A percentile compares a stretch with the other conserved stretches of the same genome.
Evolutionary conservation across 192 early-diverging fungal genomes (phyloP).

Genomic region (Chytriomyces confervae): DNA sequence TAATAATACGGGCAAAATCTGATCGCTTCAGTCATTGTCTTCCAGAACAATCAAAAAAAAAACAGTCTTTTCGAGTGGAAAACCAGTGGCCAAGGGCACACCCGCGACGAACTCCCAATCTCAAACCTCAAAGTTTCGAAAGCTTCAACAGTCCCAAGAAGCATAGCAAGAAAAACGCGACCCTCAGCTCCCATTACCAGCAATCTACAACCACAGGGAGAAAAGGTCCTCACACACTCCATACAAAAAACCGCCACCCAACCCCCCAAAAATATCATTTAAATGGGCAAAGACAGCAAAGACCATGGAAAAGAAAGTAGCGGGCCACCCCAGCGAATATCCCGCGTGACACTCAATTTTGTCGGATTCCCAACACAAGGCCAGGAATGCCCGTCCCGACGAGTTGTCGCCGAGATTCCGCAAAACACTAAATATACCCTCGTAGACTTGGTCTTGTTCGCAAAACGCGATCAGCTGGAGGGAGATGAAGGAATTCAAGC

Average conservation of each 20-base stretch:
- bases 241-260: neutral
- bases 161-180: too few species aligned
- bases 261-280: neutral
- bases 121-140: too few species aligned
- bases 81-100: too few species aligned
- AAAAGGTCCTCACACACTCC: neutral
- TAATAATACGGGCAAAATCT: neutral
- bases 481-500: conserved; percentile 33
- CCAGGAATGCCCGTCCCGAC: conserved; percentile 31
- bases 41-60: neutral
- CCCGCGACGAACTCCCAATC: too few species aligned
- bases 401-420: conserved; percentile 40
- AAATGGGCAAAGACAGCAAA: conserved; percentile 27
- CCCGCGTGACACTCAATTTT: conserved; percentile 42
- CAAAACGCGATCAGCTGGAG: conserved; percentile 35
- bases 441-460: conserved; percentile 33
- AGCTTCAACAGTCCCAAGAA: too few species aligned
- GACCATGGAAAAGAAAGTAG: neutral
- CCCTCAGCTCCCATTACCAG: too few species aligned
- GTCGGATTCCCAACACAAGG: conserved; percentile 37
- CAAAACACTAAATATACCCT: conserved; percentile 34
- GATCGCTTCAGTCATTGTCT: neutral
- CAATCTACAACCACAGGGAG: too few species aligned
- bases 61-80: too few species aligned
- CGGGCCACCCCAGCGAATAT: neutral